Base-by-base conservation (phyloP, 1,284 basidiomycete genomes). In the Boletus semigastroideus region DNA sequence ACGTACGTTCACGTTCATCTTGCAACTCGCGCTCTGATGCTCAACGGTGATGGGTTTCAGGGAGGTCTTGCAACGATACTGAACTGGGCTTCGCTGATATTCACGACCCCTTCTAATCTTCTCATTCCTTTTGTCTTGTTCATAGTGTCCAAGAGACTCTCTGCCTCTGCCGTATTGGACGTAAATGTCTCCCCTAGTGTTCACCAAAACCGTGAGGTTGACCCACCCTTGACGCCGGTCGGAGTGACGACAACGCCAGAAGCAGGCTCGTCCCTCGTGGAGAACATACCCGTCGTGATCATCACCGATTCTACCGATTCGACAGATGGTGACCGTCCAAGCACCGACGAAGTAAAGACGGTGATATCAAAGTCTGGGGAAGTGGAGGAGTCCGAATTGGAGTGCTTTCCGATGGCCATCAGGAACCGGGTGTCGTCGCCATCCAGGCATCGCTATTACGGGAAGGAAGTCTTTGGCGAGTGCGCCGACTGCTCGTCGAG, bases 71-170 rank as follows among this genome's bases (percentile, higher is more conserved):
- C 52, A 9, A 48, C 17, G 0, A 64, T 63, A 42, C 38, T 63
- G 4, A 66, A 63, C n/a, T 63, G 61, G 61, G 59, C 61, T 6
- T 64, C 61, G 2, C 59, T 66, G 25, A 44, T 63, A 49, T 59
- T 63, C 41, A 65, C 63, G 1, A 51, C 56, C 4, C 63, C 61
- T 10, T 46, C 51, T 4, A 62, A 62, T 42, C 63, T 62, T 22
- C 56, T 62, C 41, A 27, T 62, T 8, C 61, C 63, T 11, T 62
- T 66, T 16, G 30, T 66, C 19, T 16, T 62, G 1, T 65, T 62
- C 37, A 51, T 64, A 0, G 27, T 51, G 7, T 65, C 61, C 6
- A 65, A 64, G 27, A 36, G 52, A 40, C 48, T 57, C 45, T 7
- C 34, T 6, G 63, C 63, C 2, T 60, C 63, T 9, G 61, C 61